Base-by-base conservation (phyloP, 2,329 filamentous ascomycete genomes). In the Ophiostoma populinum region DNA sequence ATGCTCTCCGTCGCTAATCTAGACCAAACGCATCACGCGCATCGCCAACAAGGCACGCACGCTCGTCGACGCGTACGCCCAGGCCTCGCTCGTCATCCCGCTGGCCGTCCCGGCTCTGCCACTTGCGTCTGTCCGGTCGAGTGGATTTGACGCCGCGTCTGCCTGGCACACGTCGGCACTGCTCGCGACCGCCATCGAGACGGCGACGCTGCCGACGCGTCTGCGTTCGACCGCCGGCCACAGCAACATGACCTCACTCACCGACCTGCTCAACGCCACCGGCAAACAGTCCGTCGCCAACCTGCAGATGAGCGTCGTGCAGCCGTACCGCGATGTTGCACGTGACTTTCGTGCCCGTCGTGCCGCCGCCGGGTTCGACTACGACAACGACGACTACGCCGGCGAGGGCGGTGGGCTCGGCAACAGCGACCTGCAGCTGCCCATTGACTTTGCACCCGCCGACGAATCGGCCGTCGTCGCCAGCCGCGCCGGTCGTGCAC, bases 161-260 rank as follows among this genome's bases (percentile, higher is more conserved):
- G 58, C 65, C 37, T 98, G 90, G 90, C 75, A 92, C 46, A 70
- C 70, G 4, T 77, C 82, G 10, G 86, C 79, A 2, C 56, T 94
- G 11, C 65, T 92, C 41, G 70, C 74, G 11, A 65, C 80, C 1
- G 80, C 79, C 2, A 51, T 93, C 10, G 90, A 95, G 53, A 82
- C 73, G 17, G 70, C 78, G 22, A 81, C 78, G 1, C 56, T 95
- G 11, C 80, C 81, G 6, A 76, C 81, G 1, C 69, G 87, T 3
- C 56, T 93, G 20, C 65, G 63, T 42, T 60, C 51, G 45, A 57
- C 56, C 41, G 63, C 49, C 17, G 32, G 35, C 21, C n/a, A 15
- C 28, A 39, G 39, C 32, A 38, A 41, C 22, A 56, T 90, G 30
- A 64, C 67, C 25, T 65, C 73, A 34, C 55, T 87, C 30, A 68